phyloP scores from a whole-genome alignment of 306 rosid species.

The Prunus salicina region DNA sequence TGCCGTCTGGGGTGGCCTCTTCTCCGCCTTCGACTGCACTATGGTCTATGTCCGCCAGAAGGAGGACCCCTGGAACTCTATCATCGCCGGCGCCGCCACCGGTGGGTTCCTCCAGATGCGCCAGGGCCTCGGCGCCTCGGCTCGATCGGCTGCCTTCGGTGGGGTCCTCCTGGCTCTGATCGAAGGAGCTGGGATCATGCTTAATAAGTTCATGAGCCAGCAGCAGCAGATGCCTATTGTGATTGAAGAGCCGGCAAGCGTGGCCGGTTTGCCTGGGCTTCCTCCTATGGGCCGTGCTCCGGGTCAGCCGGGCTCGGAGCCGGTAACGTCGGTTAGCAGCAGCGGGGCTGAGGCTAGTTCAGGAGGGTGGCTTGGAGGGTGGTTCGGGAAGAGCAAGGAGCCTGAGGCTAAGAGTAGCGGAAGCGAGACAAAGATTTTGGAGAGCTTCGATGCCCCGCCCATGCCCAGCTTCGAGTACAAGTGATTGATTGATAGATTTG shows the following conservation, averaged over 20 bases:
- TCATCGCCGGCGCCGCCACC: conserved; percentile 80
- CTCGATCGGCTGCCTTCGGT: conserved; percentile 58
- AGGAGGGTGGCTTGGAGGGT: conserved; percentile 46
- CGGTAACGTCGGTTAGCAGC: neutral
- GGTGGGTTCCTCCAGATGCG: conserved; percentile 87
- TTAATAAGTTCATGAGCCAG: conserved; percentile 55
- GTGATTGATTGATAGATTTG: conserved; percentile 40
- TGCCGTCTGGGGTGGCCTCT: conserved; percentile 90
- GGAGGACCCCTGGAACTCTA: conserved; percentile 96
- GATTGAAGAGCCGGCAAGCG: conserved; percentile 51
- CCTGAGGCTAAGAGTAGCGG: conserved; percentile 36
- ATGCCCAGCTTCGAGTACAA: conserved; percentile 82
- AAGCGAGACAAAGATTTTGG: conserved; percentile 83
- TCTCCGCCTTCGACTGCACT: conserved; percentile 81
- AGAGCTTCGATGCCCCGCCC: conserved; percentile 93
- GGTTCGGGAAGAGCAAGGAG: conserved; percentile 52
- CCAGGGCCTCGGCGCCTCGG: conserved; percentile 58
- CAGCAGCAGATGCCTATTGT: conserved; percentile 61
- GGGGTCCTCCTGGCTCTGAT: conserved; percentile 72
- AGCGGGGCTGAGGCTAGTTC: conserved; percentile 28
- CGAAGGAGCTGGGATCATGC: conserved; percentile 91
- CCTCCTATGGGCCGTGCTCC: conserved; percentile 28
- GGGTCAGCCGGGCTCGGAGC: conserved; percentile 20
- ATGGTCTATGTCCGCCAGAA: conserved; percentile 84
- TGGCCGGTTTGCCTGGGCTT: conserved; percentile 34